Evolutionary conservation across 2,329 filamentous ascomycete species (phyloP), one percentile per base, ranked within the genome.

Genomic region (Pseudopyricularia javanii): DNA sequence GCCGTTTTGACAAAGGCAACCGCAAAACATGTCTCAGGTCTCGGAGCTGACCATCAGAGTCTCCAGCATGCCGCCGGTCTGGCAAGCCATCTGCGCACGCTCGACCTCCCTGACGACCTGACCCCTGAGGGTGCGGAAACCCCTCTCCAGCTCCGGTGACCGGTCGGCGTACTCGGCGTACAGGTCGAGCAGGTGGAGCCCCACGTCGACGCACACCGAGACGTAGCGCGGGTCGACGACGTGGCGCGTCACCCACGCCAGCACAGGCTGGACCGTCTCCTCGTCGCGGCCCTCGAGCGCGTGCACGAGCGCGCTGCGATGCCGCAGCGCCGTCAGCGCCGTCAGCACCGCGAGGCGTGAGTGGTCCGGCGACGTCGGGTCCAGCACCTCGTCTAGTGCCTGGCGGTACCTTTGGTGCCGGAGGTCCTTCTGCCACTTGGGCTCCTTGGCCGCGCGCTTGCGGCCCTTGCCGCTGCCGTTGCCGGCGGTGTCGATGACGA

Each of bases 21-120:
- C n/a, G n/a, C n/a, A n/a, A n/a, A n/a, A n/a, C n/a, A n/a, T n/a
- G n/a, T 43, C 30, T 50, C 48, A 52, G 8, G 30, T 20, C 50
- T 52, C 40, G 14, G 50, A 52, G 50, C 50, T 52, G 28, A 77
- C 74, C 61, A 86, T 80, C 57, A 82, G 57, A 49, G 71, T 85
- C 60, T 91, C 88, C 58, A 97, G 70, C 91, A 97, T 96, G 2
- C 91, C 93, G 59, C 79, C 79, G 11, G 88, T 91, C 69, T 86
- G 82, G 60, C 81, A 84, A 2, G 91, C 91, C 63, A 86, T 77
- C 68, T 95, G 87, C 22, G 89, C 88, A 62, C 85, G 82, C 67
- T 94, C 88, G 11, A 91, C 85, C 66, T 93, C 88, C 40, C 79
- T 72, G 56, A 80, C 78, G 20, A 97, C 91, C 37, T 83, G 75